Percentiles rank a stretch among this genome's conserved stretches.
These are phyloP conservation scores for Arthrobotrys sinensis DNA, from an alignment of 2,329 filamentous ascomycete genomes.

Conservation along the genomic window DNA sequence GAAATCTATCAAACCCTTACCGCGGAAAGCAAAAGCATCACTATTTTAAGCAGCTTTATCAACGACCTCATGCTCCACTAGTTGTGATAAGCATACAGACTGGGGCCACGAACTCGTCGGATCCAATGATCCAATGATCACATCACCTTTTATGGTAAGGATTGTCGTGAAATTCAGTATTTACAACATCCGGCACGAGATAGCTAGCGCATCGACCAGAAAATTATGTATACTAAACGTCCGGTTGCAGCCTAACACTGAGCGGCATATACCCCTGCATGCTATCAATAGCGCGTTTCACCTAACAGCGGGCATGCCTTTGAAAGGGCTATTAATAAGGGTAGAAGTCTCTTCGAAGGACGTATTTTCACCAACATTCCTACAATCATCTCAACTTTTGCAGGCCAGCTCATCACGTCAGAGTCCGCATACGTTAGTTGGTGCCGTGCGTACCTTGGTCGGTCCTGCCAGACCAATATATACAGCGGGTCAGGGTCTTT, in stretches of 20 bases:
- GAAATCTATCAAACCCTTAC: too few relatives aligned
- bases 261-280: constrained; percentile 65
- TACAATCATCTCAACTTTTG: constrained; percentile 60
- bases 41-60: constrained; percentile 40
- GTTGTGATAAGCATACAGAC: constrained; percentile 25
- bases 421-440: constrained; percentile 48
- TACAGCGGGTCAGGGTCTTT: constrained; percentile 47
- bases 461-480: constrained; percentile 65
- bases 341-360: constrained; percentile 65
- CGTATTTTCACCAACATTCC: constrained; percentile 64
- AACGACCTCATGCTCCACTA: constrained; percentile 35
- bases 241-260: constrained; percentile 64
- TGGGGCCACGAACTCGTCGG: constrained; percentile 37
- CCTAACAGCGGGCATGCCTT: constrained; percentile 65
- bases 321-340: constrained; percentile 62
- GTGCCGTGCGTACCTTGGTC: constrained; percentile 65
- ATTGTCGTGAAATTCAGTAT: neutral
- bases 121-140: constrained; percentile 16
- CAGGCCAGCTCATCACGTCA: constrained; percentile 66
- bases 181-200: neutral
- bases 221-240: constrained; percentile 63
- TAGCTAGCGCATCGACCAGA: constrained; percentile 20
- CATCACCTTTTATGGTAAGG: constrained; percentile 36
- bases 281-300: constrained; percentile 65
- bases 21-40: constrained; percentile 18